phyloP scores from a whole-genome alignment of 768 basidiomycete genomes.

The Obba rivulosa region DNA sequence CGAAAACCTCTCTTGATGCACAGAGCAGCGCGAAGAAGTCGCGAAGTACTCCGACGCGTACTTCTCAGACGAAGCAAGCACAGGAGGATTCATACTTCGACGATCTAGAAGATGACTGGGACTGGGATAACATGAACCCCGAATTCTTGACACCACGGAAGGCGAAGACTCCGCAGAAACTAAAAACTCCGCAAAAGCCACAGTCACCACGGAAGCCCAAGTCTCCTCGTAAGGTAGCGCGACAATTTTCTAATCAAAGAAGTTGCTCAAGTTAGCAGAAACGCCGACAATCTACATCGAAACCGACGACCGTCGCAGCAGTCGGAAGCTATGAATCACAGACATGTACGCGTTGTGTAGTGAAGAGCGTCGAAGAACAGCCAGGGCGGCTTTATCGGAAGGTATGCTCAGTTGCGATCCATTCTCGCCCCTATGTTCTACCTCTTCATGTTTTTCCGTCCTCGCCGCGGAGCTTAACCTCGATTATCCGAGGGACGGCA shows the following conservation, averaged over 20 bases:
- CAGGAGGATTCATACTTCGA: slow-evolving; percentile 45
- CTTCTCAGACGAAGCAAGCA: slow-evolving; percentile 14
- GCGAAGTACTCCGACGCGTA: slow-evolving; percentile 8
- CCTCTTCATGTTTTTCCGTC: not conserved
- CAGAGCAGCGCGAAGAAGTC: slow-evolving; percentile 3
- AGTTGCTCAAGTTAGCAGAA: not conserved
- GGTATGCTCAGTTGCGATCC: not conserved
- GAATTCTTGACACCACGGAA: slow-evolving; percentile 51
- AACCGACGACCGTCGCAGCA: not conserved
- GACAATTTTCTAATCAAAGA: too few relatives aligned
- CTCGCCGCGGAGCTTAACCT: too few relatives aligned
- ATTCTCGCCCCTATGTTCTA: not conserved
- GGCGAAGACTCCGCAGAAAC: slow-evolving; percentile 14
- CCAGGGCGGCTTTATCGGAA: slow-evolving; percentile 1
- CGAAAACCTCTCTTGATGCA: slow-evolving; percentile 12
- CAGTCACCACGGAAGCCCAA: not conserved
- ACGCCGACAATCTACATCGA: not conserved
- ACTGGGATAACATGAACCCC: slow-evolving; percentile 54
- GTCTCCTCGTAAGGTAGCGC: not conserved
- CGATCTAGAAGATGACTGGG: slow-evolving; percentile 68
- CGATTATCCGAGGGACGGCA: too few relatives aligned
- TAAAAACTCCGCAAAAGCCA: not conserved
- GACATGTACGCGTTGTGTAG: slow-evolving; percentile 3
- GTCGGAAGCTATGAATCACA: not conserved
- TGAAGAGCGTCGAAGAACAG: not conserved